These are phyloP conservation scores for Citropsis articulata DNA, from an alignment of 345 rosid species.

Conservation along the genomic window DNA sequence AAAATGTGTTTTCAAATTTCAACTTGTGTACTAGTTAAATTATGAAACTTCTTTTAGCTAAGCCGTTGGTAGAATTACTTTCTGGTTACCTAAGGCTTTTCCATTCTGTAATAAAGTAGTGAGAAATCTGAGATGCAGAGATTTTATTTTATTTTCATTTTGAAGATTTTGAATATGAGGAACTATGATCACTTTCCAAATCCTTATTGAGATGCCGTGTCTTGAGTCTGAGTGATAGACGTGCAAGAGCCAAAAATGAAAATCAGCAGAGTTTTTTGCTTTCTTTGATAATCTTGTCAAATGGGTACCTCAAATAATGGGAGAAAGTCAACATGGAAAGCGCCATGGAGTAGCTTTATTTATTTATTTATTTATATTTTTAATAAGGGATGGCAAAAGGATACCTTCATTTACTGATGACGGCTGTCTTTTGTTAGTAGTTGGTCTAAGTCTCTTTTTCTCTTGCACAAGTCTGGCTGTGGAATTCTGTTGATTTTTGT, in stretches of 20 bases:
- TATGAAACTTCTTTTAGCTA: background rate
- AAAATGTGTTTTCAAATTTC: background rate
- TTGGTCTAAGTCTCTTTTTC: background rate
- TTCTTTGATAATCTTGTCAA: background rate
- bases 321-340: background rate
- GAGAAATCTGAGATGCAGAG: background rate
- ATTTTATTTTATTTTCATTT: conserved; percentile 6
- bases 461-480: background rate
- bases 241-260: conserved; percentile 1
- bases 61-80: conserved; percentile 4
- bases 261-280: background rate
- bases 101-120: background rate
- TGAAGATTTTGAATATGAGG: background rate
- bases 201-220: background rate
- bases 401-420: background rate
- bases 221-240: background rate
- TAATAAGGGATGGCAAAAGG: background rate
- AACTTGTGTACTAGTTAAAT: background rate
- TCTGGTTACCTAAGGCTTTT: conserved; percentile 6
- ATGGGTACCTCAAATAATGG: conserved; percentile 6
- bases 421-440: background rate
- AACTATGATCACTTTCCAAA: background rate
- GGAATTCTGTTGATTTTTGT: background rate
- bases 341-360: background rate
- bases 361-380: conserved; percentile 1